Evolutionary conservation across 23 red algal species (phyloP).

Genomic region (Gracilaria vermiculophylla): DNA sequence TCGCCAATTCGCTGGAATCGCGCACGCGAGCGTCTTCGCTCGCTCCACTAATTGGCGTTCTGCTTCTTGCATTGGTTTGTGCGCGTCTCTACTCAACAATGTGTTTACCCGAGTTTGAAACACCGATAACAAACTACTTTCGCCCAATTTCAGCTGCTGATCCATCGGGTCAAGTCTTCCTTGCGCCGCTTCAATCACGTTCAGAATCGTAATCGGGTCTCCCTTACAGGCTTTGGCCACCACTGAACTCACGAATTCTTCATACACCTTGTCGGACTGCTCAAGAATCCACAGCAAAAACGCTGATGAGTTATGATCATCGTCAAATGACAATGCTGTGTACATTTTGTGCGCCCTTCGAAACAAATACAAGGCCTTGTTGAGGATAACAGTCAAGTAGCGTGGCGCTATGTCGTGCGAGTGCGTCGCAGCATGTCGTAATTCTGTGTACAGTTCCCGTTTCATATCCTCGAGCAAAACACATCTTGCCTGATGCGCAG

Average conservation of each 20-base stretch:
- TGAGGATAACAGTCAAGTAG: constrained; percentile 38
- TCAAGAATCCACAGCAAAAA: constrained; percentile 57
- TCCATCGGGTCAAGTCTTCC: neutral
- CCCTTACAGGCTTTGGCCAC: constrained; percentile 12
- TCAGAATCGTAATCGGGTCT: constrained; percentile 58
- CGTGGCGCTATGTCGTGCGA: constrained; percentile 11
- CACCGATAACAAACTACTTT: constrained; percentile 28
- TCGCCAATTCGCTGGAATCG: constrained; percentile 45
- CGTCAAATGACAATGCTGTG: constrained; percentile 27
- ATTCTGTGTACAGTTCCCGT: constrained; percentile 18
- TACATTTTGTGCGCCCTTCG: constrained; percentile 33
- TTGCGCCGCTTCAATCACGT: constrained; percentile 46
- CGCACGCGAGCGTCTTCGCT: constrained; percentile 46
- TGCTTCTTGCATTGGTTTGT: constrained; percentile 43
- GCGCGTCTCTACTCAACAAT: constrained; percentile 13
- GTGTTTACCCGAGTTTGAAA: constrained; percentile 39
- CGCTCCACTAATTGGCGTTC: constrained; percentile 55
- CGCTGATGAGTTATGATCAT: constrained; percentile 18
- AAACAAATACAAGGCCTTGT: constrained; percentile 35
- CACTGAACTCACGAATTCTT: constrained; percentile 37
- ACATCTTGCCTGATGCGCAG: constrained; percentile 27
- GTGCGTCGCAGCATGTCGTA: constrained; percentile 9
- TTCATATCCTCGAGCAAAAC: constrained; percentile 29
- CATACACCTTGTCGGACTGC: constrained; percentile 57
- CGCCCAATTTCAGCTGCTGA: constrained; percentile 16